A percentile compares a stretch with the other conserved stretches of the same genome.
Evolutionary conservation across 2,329 filamentous ascomycete genomes (phyloP).

Genomic region (Coniochaeta sp.): DNA sequence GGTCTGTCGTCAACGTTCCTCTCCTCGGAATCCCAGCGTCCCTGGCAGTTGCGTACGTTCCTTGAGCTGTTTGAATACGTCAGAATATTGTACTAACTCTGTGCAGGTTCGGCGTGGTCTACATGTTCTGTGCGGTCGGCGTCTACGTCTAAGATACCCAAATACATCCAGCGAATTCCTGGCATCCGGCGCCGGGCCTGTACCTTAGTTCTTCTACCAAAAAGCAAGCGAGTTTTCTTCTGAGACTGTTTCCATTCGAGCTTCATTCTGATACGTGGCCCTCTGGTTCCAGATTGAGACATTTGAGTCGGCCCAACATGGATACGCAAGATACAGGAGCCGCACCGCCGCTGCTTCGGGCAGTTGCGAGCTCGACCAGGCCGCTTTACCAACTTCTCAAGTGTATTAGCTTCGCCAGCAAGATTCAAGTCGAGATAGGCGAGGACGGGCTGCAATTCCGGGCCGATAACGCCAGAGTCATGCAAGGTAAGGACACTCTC

Average conservation of each 20-base stretch:
- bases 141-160: conserved; percentile 81
- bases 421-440: conserved; percentile 64
- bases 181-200: conserved; percentile 19
- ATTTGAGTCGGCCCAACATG: conserved; percentile 6
- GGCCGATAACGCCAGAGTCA: conserved; percentile 79
- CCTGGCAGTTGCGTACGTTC: conserved; percentile 76
- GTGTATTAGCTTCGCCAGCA: conserved; percentile 54
- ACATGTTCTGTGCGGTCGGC: conserved; percentile 98
- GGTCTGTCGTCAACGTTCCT: conserved; percentile 69
- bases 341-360: conserved; percentile 56
- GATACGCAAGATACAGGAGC: conserved; percentile 8
- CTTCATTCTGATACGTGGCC: conserved; percentile 1
- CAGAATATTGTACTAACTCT: conserved; percentile 5
- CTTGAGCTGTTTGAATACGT: conserved; percentile 9
- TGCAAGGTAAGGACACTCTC: conserved; percentile 64
- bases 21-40: conserved; percentile 81
- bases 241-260: conserved; percentile 6
- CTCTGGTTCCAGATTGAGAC: background rate
- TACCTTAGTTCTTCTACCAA: conserved; percentile 29
- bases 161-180: conserved; percentile 13
- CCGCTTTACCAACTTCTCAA: conserved; percentile 60
- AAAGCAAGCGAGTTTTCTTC: conserved; percentile 18
- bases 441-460: conserved; percentile 81
- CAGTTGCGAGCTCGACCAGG: conserved; percentile 70
- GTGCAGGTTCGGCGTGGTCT: conserved; percentile 80